These are phyloP conservation scores for Amanita jacksonii DNA, from an alignment of 768 basidiomycete genomes.

Conservation along the genomic window DNA sequence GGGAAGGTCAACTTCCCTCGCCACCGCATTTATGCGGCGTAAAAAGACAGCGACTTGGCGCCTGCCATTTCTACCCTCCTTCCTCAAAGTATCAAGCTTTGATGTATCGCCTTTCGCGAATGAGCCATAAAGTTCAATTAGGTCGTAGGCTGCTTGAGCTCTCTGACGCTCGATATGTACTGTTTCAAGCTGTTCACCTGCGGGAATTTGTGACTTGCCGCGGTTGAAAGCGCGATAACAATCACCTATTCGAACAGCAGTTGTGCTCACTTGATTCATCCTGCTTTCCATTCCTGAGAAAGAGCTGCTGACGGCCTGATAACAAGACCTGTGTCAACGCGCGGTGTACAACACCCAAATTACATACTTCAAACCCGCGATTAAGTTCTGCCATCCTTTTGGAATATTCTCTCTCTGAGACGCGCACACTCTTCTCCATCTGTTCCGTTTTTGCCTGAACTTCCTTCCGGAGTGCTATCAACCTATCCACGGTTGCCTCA, in stretches of 20 bases:
- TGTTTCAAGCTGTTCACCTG: constrained; percentile 93
- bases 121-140: constrained; percentile 91
- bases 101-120: constrained; percentile 76
- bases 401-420: constrained; percentile 88
- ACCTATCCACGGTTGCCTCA: constrained; percentile 80
- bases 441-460: constrained; percentile 86
- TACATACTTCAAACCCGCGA: constrained; percentile 82
- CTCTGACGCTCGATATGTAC: constrained; percentile 87
- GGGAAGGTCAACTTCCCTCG: constrained; percentile 88
- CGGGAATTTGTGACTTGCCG: constrained; percentile 3
- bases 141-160: constrained; percentile 88
- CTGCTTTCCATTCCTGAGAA: constrained; percentile 85
- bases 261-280: constrained; percentile 89
- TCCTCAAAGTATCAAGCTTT: constrained; percentile 66
- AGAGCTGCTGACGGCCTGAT: constrained; percentile 76
- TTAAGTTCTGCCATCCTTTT: constrained; percentile 91
- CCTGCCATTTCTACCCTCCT: constrained; percentile 83
- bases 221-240: background rate
- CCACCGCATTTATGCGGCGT: constrained; percentile 75
- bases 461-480: constrained; percentile 82
- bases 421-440: constrained; percentile 84
- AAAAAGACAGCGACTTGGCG: constrained; percentile 82
- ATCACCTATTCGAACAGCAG: constrained; percentile 88
- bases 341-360: background rate
- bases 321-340: constrained; percentile 3